Conservation (phyloP, 768 basidiomycete genomes). For the Boletales sp. region DNA sequence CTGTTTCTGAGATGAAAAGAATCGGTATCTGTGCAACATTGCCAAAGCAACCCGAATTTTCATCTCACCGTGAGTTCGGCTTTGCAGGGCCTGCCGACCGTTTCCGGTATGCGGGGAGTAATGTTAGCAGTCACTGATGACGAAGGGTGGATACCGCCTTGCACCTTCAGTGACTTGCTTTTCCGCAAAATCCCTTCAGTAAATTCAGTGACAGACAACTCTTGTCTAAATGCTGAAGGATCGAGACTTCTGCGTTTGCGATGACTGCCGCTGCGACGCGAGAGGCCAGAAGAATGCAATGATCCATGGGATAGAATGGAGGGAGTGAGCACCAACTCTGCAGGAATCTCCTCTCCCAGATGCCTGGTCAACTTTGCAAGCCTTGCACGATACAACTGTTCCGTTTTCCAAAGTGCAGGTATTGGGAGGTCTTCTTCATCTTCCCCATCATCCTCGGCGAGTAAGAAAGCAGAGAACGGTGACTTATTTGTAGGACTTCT, state of each 20-base stretch:
- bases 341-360: conserved; percentile 38
- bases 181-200: conserved; percentile 18
- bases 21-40: conserved; percentile 1
- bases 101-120: neutral
- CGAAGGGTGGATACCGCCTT: neutral
- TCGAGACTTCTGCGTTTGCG: conserved; percentile 18
- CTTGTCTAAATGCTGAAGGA: conserved; percentile 1
- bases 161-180: conserved; percentile 27
- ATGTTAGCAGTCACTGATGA: neutral
- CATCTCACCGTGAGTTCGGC: conserved; percentile 5
- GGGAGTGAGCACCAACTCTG: conserved; percentile 28
- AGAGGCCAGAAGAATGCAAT: neutral
- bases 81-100: neutral
- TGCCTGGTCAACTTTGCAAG: conserved; percentile 36
- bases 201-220: neutral
- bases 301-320: neutral
- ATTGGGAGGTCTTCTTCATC: conserved; percentile 3
- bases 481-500: conserved; percentile 12
- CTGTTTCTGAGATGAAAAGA: neutral
- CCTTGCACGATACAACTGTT: conserved; percentile 29
- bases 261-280: conserved; percentile 1
- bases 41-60: neutral
- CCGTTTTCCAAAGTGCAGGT: conserved; percentile 5
- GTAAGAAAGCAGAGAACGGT: conserved; percentile 9
- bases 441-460: conserved; percentile 4